Base-by-base conservation (phyloP, 202 grass and related monocot genomes). In the Carex arenaria region DNA sequence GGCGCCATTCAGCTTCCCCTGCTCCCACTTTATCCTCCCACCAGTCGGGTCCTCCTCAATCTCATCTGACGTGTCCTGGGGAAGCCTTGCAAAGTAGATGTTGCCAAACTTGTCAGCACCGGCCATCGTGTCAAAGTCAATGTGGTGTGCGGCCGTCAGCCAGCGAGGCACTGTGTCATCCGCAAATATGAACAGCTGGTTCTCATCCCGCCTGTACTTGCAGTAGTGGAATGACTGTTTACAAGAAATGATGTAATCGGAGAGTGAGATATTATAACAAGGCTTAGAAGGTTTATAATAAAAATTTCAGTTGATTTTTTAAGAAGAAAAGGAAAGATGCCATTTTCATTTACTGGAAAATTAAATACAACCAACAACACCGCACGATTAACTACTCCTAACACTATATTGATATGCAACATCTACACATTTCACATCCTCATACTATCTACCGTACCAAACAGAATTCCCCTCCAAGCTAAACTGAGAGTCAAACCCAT, bases 81-180 rank as follows among this genome's bases (percentile, higher is more conserved):
- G 88, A 78, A 98, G 91, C 82, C 96, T 89, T 60, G 91, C 91
- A 82, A 98, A 98, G 54, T 98, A 98, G 80, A 98, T 89, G 76
- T 98, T 95, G 59, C 96, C 96, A 64, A 98, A 95, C 67, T 98
- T 98, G 84, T 98, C 96, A 19, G 96, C 91, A 38, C 96, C 96
- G 57, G 96, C 91, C 93, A 98, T 90, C 26, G 96, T 98, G 82
- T 98, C 96, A 83, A 98, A 98, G 89, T 99, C 96, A 87, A 99
- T 94, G 88, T 95, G 96, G 81, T 94, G 93, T 62, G 96, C 86
- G 42, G 93, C 93, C 23, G 91, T 99, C 60, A 99, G 82, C 91
- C 96, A 99, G 81, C 96, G 94, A 57, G 96, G 96, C 56, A 99
- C 89, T 72, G 81, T 84, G 53, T 94, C 96, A 92, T 99, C 96